Evolutionary conservation across 192 early-diverging fungal species (phyloP), one percentile per base, ranked within the genome.

Genomic region (Rhizophagus sp.): DNA sequence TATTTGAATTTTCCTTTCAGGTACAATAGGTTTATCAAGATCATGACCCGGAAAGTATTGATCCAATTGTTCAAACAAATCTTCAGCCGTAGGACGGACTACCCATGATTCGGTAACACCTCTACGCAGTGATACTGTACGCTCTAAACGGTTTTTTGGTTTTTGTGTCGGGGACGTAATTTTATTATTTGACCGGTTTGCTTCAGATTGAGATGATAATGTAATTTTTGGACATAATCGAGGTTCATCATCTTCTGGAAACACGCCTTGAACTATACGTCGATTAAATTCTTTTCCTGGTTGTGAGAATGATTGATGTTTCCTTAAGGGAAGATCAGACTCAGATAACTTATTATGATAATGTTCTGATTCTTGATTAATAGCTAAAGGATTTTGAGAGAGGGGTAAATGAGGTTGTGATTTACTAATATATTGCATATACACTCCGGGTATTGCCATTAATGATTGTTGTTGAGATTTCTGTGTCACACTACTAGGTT

Each of bases 21-120:
- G 41, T 22, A 91, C 85, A 68, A 94, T 92, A n/a, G 88, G 90
- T 64, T 88, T 85, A 76, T 95, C 93, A 64, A 95, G 81, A 75
- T 95, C 92, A 63, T 94, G 91, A n/a, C 85, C 89, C 36, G 92
- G 93, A 78, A 95, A 92, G 79, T 90, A 95, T 78, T 89, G 84
- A 49, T 92, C 92, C 66, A 94, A 84, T 74, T 94, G 87, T 64
- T 92, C 88, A 30, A 86, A 88, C 67, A 95, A 88, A 52, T 88
- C 87, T 36, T 93, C 92, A 3, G 90, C 82, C 0, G 92, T 89
- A 10, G 93, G 93, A 22, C 93, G 86, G 34, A 87, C 86, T 9
- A 83, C 83, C 89, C 87, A 90, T 44, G 87, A 89, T 77, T 84
- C 83, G 39, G 79, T 81, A 15, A 78, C 64, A 9, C 77, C 77